Evolutionary conservation across 2,329 filamentous ascomycete species (phyloP), one percentile per base, ranked within the genome.

Genomic region (Lachnellula arida): DNA sequence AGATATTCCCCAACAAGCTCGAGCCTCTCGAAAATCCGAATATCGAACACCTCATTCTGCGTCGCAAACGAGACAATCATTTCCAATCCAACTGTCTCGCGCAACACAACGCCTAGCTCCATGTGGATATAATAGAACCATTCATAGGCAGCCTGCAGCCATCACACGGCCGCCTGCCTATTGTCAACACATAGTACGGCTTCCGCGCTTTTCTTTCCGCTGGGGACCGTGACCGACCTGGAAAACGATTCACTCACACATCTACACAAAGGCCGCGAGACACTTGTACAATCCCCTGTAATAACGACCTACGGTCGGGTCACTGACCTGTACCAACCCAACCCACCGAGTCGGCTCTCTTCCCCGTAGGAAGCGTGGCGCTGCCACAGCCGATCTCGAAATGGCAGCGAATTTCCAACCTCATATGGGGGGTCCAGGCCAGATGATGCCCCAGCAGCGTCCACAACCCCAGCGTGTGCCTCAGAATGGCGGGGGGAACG

Each of bases 391-490:
- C 46, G 56, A 54, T 56, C 51, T 46, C 53, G 64, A 54, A 48
- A 71, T 71, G 68, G 66, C 66, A 34, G 57, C 65, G 28, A 69
- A 69, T 57, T 69, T 68, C 55, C 67, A 65, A 53, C 65, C 66
- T 52, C 63, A 68, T 51, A 66, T 67, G 59, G 60, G 62, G 42
- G 63, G 56, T 51, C 60, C 63, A n/a, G 60, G 59, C 42, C 62
- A 62, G 48, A 64, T 67, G 61, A 68, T 67, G 64, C 59, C 60
- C n/a, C 64, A 64, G 40, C 66, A 65, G 25, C 64, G 56, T 14
- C 58, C 58, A 17, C 61, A 62, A 11, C 63, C 63, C 8, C 63
- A 65, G 50, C 60, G 60, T 5, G 59, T 48, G 14, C 59, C 46
- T 12, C 56, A 59, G 7, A 44, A 44, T 23, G 55, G 53, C 35